phyloP scores from a whole-genome alignment of 192 early-diverging fungal species.

The Coemansia sp. region DNA sequence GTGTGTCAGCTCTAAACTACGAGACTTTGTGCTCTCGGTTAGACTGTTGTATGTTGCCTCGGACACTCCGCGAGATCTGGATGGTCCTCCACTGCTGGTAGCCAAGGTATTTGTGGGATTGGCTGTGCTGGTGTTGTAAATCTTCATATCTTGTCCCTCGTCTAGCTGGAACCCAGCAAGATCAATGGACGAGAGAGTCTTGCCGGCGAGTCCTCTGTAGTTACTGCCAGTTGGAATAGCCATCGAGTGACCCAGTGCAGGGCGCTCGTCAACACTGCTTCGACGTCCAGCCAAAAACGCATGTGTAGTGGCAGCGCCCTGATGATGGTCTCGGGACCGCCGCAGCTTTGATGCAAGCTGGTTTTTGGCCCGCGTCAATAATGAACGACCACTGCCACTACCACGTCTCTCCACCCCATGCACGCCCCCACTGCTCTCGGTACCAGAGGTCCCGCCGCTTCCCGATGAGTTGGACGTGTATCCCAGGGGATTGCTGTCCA shows the following conservation, averaged over 20 bases:
- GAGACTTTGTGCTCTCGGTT: background rate
- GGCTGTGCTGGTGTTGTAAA: slow-evolving; percentile 5
- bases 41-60: slow-evolving; percentile 8
- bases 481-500: background rate
- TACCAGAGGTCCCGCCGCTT: background rate
- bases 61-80: background rate
- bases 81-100: background rate
- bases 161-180: too few species aligned
- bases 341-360: slow-evolving; percentile 19
- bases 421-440: slow-evolving; percentile 3
- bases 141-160: too few species aligned
- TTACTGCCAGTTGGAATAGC: slow-evolving; percentile 1
- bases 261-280: background rate
- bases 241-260: slow-evolving; percentile 7
- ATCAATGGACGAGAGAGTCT: too few species aligned
- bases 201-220: too few species aligned
- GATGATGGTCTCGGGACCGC: background rate
- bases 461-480: background rate
- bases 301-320: too few species aligned
- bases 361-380: slow-evolving; percentile 33
- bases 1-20: slow-evolving; percentile 33
- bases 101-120: background rate
- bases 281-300: background rate
- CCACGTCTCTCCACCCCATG: background rate
- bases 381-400: background rate